phyloP scores from a whole-genome alignment of 768 basidiomycete species.

The Russula virescens region DNA sequence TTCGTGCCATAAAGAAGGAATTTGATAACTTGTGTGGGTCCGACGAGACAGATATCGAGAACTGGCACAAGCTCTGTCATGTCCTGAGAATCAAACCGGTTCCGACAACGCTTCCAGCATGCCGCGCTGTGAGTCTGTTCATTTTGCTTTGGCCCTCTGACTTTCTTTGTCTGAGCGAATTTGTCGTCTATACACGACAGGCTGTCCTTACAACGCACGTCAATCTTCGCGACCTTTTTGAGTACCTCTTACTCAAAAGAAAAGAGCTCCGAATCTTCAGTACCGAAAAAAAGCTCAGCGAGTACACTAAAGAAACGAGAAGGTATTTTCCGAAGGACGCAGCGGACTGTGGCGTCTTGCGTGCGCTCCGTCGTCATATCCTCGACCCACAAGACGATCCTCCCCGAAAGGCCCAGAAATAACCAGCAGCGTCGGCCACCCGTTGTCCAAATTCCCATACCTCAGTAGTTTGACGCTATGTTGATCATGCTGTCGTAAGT shows the following conservation, averaged over 20 bases:
- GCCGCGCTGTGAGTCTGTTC: neutral
- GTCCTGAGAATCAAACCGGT: slow-evolving; percentile 20
- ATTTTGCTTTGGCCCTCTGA: neutral
- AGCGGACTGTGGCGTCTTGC: slow-evolving; percentile 30
- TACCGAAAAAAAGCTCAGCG: slow-evolving; percentile 24
- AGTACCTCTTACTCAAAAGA: too few relatives aligned
- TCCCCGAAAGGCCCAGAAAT: too few relatives aligned
- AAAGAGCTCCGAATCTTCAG: slow-evolving; percentile 26
- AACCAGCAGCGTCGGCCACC: too few relatives aligned
- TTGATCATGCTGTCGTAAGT: too few relatives aligned
- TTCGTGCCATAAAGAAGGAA: slow-evolving; percentile 11
- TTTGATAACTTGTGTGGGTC: slow-evolving; percentile 25
- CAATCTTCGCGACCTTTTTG: slow-evolving; percentile 34
- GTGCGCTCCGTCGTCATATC: slow-evolving; percentile 29
- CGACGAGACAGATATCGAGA: slow-evolving; percentile 16
- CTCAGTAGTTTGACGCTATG: too few relatives aligned
- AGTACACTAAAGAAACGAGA: slow-evolving; percentile 25
- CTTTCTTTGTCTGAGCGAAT: neutral
- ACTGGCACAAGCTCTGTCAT: slow-evolving; percentile 22
- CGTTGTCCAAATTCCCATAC: too few relatives aligned
- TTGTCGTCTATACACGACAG: neutral
- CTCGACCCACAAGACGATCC: neutral
- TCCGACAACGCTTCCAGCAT: slow-evolving; percentile 6
- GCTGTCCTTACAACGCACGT: slow-evolving; percentile 22
- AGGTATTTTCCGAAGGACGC: slow-evolving; percentile 31